Evolutionary conservation across 257 asterid genomes (phyloP).

Genomic region (Nicotiana knightiana): DNA sequence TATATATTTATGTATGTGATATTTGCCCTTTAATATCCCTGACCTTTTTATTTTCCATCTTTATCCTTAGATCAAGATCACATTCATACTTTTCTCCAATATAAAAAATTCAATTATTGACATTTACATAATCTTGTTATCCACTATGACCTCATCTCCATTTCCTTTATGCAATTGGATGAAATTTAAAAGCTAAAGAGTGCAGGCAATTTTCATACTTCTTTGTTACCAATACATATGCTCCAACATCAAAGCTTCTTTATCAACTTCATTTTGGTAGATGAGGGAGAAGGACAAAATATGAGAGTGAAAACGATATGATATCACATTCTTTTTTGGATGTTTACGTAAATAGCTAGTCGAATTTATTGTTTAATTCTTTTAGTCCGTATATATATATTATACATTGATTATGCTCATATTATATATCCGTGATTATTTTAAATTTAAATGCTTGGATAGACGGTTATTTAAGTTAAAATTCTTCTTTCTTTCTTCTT

Average conservation of each 20-base stretch:
- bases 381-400: too few relatives aligned
- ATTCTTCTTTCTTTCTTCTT: too few relatives aligned
- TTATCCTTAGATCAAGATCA: slow-evolving; percentile 7
- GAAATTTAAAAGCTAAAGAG: background rate
- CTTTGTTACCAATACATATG: background rate
- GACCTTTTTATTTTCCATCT: slow-evolving; percentile 9
- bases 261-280: background rate
- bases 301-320: too few relatives aligned
- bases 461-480: too few relatives aligned
- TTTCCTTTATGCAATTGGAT: background rate
- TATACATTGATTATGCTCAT: too few relatives aligned
- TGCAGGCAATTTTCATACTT: background rate
- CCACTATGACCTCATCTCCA: slow-evolving; percentile 8
- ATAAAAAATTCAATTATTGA: background rate
- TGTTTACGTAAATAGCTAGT: too few relatives aligned
- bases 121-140: slow-evolving; percentile 4
- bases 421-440: too few relatives aligned
- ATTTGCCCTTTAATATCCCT: slow-evolving; percentile 17
- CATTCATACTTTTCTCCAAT: background rate
- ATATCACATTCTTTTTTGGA: too few relatives aligned
- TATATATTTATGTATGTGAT: background rate
- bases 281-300: background rate
- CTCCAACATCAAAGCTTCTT: background rate
- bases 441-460: too few relatives aligned
- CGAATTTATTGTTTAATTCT: too few relatives aligned